Evolutionary conservation across 768 basidiomycete species (phyloP).

Genomic region (Chalciporus pseudorubinellus): DNA sequence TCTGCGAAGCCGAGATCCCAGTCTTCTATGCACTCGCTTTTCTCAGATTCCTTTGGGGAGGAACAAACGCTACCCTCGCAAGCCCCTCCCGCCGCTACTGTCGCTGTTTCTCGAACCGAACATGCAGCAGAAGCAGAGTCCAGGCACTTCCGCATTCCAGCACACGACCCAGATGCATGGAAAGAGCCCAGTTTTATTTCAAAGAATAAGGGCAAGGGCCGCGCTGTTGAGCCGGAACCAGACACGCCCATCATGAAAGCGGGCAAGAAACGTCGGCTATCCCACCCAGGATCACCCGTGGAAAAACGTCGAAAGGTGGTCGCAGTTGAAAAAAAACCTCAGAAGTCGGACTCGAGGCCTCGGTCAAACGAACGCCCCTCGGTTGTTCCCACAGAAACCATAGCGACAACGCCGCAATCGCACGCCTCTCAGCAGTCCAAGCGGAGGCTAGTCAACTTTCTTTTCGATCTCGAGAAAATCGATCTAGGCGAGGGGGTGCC

Average conservation of each 20-base stretch:
- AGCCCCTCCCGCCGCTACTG: background rate
- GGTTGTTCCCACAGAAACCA: background rate
- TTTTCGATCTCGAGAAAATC: slow-evolving; percentile 16
- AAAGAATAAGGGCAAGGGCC: slow-evolving; percentile 19
- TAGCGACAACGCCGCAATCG: background rate
- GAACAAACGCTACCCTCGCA: background rate
- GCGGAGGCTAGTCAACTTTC: slow-evolving; percentile 23
- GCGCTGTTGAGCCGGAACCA: slow-evolving; percentile 1
- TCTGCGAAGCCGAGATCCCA: background rate
- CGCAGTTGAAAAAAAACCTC: background rate
- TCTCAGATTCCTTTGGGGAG: slow-evolving; percentile 16
- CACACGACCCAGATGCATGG: slow-evolving; percentile 31
- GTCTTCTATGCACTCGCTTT: slow-evolving; percentile 26
- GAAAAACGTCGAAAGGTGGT: slow-evolving; percentile 14
- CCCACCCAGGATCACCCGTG: slow-evolving; percentile 6
- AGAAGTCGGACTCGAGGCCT: background rate
- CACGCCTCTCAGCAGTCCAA: background rate
- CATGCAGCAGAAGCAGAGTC: background rate
- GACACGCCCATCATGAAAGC: background rate
- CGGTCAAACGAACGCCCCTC: background rate
- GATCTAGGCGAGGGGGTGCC: slow-evolving; percentile 3
- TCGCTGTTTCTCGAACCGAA: background rate
- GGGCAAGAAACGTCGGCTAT: slow-evolving; percentile 16
- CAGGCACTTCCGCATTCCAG: background rate
- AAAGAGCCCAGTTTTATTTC: slow-evolving; percentile 32